Conservation (phyloP, 441 rosid genomes). For the Mallotus repandus region DNA sequence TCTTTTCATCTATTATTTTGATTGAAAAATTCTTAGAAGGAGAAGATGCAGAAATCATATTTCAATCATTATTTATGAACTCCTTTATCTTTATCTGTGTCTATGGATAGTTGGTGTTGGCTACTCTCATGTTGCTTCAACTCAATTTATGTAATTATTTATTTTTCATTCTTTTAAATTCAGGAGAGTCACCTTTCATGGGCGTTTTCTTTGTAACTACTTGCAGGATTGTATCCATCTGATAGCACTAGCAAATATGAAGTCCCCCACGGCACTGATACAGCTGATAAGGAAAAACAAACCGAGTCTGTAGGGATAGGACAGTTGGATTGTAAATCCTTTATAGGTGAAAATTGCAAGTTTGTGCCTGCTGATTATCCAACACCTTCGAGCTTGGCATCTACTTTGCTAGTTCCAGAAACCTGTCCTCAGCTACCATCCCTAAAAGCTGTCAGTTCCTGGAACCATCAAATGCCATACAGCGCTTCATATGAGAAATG, state of each 20-base stretch:
- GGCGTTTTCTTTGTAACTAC: background rate
- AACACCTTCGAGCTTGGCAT: constrained; percentile 32
- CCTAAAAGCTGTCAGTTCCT: constrained; percentile 28
- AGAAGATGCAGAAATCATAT: background rate
- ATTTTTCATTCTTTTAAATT: background rate
- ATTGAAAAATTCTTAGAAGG: background rate
- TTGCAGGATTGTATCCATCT: constrained; percentile 37
- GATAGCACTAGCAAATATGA: constrained; percentile 29
- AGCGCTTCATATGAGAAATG: constrained; percentile 30
- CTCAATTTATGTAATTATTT: background rate
- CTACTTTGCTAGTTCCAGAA: constrained; percentile 38
- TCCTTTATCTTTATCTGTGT: background rate
- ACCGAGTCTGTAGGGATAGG: constrained; percentile 26
- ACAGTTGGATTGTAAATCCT: constrained; percentile 27
- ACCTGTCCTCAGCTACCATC: constrained; percentile 35
- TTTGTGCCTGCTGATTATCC: constrained; percentile 34
- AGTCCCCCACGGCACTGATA: constrained; percentile 25
- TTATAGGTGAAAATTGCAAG: constrained; percentile 30
- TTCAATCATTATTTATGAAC: background rate
- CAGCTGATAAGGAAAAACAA: constrained; percentile 27
- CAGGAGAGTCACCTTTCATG: background rate
- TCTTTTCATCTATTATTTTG: background rate
- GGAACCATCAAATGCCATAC: constrained; percentile 32
- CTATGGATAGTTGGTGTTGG: background rate
- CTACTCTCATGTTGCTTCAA: background rate